Conservation (phyloP, 2,329 filamentous ascomycete species). For the Septoria petroselini region DNA sequence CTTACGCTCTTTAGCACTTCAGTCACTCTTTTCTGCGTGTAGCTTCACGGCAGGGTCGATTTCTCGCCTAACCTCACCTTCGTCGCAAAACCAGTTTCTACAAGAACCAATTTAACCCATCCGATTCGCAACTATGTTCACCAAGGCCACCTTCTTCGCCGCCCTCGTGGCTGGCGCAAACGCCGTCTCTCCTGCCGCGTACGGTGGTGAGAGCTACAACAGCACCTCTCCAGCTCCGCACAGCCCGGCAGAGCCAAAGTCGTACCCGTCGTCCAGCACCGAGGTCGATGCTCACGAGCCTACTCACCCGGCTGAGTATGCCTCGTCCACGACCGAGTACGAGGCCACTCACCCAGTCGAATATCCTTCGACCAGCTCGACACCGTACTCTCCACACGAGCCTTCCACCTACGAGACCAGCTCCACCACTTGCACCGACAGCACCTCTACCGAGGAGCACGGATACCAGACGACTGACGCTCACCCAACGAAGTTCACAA, state of each 20-base stretch:
- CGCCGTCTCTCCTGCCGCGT: conserved; percentile 25
- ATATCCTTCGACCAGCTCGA: not conserved
- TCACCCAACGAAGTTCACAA: conserved; percentile 12
- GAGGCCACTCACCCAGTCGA: not conserved
- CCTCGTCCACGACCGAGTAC: not conserved
- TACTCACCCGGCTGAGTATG: not conserved
- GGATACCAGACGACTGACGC: conserved; percentile 9
- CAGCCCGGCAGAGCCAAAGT: not conserved
- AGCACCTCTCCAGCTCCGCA: not conserved
- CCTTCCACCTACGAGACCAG: conserved; percentile 9
- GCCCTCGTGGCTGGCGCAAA: conserved; percentile 31
- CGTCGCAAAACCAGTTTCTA: conserved; percentile 17
- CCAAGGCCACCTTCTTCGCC: conserved; percentile 34
- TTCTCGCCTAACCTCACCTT: conserved; percentile 19
- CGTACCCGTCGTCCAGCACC: not conserved
- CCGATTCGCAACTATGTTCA: conserved; percentile 27
- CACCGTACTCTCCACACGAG: not conserved
- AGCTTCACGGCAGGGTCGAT: conserved; percentile 29
- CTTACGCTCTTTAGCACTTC: conserved; percentile 35
- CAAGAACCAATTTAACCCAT: conserved; percentile 17
- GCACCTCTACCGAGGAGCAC: not conserved
- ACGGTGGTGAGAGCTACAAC: conserved; percentile 17
- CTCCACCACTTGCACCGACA: conserved; percentile 1
- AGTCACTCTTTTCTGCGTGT: conserved; percentile 35
- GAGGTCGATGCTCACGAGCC: conserved; percentile 4